Evolutionary conservation across 176 grass and related monocot species (phyloP), one percentile per base, ranked within the genome.

Genomic region (Tillandsia fasciculata): DNA sequence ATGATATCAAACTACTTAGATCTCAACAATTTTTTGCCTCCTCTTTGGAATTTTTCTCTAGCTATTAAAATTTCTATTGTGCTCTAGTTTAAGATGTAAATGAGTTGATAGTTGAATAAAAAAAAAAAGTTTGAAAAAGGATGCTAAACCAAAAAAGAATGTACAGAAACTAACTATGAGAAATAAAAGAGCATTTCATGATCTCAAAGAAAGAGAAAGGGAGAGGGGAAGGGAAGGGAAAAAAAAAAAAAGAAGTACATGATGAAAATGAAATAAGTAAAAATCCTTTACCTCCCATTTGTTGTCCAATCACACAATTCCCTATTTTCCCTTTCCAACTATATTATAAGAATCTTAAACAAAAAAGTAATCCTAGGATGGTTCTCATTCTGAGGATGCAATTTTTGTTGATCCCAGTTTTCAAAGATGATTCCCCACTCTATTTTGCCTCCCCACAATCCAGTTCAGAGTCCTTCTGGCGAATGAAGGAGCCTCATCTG

Each of bases 401-500:
- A 69, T 51, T 66, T 66, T 63, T 23, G 29, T 63, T 10, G 50
- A 22, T 50, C 52, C 52, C 12, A 24, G 15, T 70, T 71, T 49
- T n/a, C 33, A 10, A 50, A 57, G 18, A 11, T 22, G 50, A 22
- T 33, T 81, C 11, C 77, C 84, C 12, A 81, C 75, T 58, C 70
- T 74, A 78, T 75, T 89, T 80, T 75, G 71, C 29, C 84, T 88
- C 10, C 88, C 92, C 66, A 90, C 80, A 71, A 99, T 84, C 89
- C 94, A 99, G 3, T 86, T 84, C 84, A 93, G 76, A 0, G 89
- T 99, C 54, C 89, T 85, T 12, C 84, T 70, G 2, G 94, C 94
- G 76, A 99, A 93, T 0, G 94, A 90, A 50, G 87, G 79, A n/a
- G 89, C 54, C 67, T 93, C 82, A 78, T 87, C 94, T 2, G 64